phyloP scores from a whole-genome alignment of 164 flowering plant species.

The Magnolia kwangsiensis region DNA sequence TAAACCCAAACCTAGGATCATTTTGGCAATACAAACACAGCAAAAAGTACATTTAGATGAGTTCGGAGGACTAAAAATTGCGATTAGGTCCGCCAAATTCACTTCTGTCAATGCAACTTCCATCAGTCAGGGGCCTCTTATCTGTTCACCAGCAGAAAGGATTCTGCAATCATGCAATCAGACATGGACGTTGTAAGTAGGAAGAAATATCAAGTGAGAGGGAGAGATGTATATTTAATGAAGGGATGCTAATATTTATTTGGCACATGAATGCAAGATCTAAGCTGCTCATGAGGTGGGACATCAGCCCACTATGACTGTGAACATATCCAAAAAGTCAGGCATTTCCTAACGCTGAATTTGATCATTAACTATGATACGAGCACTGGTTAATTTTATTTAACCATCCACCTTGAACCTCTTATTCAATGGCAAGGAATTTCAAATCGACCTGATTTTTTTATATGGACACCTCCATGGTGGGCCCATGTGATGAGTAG shows the following conservation, averaged over 20 bases:
- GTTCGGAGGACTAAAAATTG: not conserved
- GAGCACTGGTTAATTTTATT: too few species aligned
- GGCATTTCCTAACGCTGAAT: too few species aligned
- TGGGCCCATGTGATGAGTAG: too few species aligned
- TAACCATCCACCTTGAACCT: too few species aligned
- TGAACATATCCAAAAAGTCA: too few species aligned
- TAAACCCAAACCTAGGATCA: not conserved
- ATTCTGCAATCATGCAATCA: not conserved
- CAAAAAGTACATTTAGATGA: not conserved
- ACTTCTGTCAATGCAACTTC: not conserved
- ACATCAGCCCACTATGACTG: too few species aligned
- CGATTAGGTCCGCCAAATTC: not conserved
- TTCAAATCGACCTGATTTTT: too few species aligned
- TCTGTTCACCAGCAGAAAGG: not conserved
- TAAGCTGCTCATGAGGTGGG: too few species aligned
- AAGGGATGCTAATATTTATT: not conserved
- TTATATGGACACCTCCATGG: too few species aligned
- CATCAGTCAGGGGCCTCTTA: not conserved
- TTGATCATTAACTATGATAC: too few species aligned
- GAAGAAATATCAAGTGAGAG: not conserved
- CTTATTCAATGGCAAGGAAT: too few species aligned
- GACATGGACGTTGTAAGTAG: not conserved
- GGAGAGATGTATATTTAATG: not conserved
- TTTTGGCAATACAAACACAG: not conserved
- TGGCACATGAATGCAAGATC: too few species aligned